These are phyloP conservation scores for Biscogniauxia mediterranea DNA, from an alignment of 2,329 filamentous ascomycete genomes.

Conservation along the genomic window DNA sequence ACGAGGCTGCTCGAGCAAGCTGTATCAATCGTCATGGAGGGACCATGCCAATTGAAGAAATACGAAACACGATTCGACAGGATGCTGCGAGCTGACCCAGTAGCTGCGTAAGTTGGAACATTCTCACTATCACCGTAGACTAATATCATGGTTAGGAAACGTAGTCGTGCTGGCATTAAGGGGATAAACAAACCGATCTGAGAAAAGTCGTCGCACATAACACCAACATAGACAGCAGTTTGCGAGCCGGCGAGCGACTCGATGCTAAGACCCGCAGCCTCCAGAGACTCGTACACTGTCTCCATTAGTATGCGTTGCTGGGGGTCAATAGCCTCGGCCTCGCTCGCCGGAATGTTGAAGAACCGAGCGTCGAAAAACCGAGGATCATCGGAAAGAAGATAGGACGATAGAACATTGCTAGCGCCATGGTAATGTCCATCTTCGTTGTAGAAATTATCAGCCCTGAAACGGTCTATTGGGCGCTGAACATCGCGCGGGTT, in stretches of 20 bases:
- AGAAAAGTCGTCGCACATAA: slow-evolving; percentile 11
- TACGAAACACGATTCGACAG: slow-evolving; percentile 12
- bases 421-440: slow-evolving; percentile 11
- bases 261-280: slow-evolving; percentile 3
- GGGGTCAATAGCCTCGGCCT: slow-evolving; percentile 13
- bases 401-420: slow-evolving; percentile 10
- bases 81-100: slow-evolving; percentile 5
- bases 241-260: slow-evolving; percentile 4
- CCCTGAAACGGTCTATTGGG: slow-evolving; percentile 4
- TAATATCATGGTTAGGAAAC: neutral
- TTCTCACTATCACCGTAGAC: slow-evolving; percentile 3
- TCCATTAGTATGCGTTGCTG: slow-evolving; percentile 15
- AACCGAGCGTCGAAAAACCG: slow-evolving; percentile 8
- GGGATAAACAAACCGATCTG: neutral
- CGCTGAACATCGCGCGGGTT: slow-evolving; percentile 3
- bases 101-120: slow-evolving; percentile 7
- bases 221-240: slow-evolving; percentile 10
- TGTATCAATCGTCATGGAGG: slow-evolving; percentile 12
- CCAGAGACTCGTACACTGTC: slow-evolving; percentile 10
- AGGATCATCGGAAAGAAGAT: slow-evolving; percentile 9
- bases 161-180: neutral
- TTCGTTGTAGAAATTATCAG: slow-evolving; percentile 9
- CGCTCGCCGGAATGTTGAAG: slow-evolving; percentile 10
- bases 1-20: slow-evolving; percentile 8
- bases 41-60: slow-evolving; percentile 9